Conservation (phyloP, 2,329 filamentous ascomycete genomes). For the Xylaria sp. region DNA sequence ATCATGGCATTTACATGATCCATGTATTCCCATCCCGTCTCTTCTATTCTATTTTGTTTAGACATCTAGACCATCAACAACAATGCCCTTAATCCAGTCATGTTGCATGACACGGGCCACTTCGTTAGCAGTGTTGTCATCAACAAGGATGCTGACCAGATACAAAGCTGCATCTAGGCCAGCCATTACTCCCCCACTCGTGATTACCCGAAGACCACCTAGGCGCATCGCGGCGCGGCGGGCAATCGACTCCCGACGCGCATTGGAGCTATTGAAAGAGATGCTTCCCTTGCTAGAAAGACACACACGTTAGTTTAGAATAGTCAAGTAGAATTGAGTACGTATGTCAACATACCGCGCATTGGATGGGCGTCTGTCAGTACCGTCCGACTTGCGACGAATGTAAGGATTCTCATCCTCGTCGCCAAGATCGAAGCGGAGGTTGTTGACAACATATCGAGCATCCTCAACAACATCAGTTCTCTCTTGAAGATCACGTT, state of each 20-base stretch:
- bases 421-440: constrained; percentile 84
- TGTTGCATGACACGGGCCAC: constrained; percentile 82
- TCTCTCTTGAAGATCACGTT: constrained; percentile 76
- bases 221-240: constrained; percentile 81
- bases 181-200: constrained; percentile 79
- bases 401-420: constrained; percentile 87
- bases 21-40: constrained; percentile 24
- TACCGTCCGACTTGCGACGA: constrained; percentile 73
- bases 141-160: constrained; percentile 84
- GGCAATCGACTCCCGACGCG: constrained; percentile 81
- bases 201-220: constrained; percentile 77
- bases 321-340: background rate
- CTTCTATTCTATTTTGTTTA: constrained; percentile 55
- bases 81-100: constrained; percentile 85
- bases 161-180: constrained; percentile 88
- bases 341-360: constrained; percentile 62
- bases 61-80: constrained; percentile 86
- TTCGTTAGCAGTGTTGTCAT: constrained; percentile 79
- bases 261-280: constrained; percentile 79
- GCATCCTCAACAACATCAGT: constrained; percentile 84
- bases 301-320: constrained; percentile 40
- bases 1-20: constrained; percentile 16
- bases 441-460: constrained; percentile 91
- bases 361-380: constrained; percentile 69
- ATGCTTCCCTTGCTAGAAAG: constrained; percentile 81